Base-by-base conservation (phyloP, 768 basidiomycete species). In the Galerina marginata region DNA sequence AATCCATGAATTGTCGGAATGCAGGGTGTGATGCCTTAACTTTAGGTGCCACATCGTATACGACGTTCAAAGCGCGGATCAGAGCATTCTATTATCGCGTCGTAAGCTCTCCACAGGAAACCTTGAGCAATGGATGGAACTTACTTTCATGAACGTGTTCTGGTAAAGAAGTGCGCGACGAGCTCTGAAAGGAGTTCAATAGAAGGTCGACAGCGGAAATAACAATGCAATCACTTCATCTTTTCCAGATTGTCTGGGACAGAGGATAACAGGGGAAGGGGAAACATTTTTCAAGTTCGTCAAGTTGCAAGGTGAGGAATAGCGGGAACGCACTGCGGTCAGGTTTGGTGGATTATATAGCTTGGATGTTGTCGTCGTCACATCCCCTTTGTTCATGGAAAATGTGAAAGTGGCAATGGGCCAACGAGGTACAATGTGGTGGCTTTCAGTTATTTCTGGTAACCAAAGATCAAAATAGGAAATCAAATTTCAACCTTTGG, bases 91-190 rank as follows among this genome's bases (percentile, higher is more conserved):
- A 20, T 23, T 71, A 44, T 14, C n/a, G 7, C 4, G 29, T 33
- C 29, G 29, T 33, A 33, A 7, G 4, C 29, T 7, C 7, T 33
- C 29, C 29, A 5, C 29, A 33, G 29, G 29, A 5, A 33, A 7
- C 29, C 29, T 33, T 3, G 29, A 33, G 29, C 29, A 7, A 33
- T 33, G 29, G 29, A 33, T 33, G 29, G 46, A 20, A 36, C 46
- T n/a, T 42, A 68, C 70, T 65, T 72, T 73, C 71, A 73, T 73
- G 38, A 73, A 71, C 11, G 66, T 62, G 56, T 71, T 74, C 49
- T 72, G 66, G 25, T 67, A 65, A 10, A 63, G 59, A 11, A 72
- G 59, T 16, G 66, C 64, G 9, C 65, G 44, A 15, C 60, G 43
- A 10, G 59, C 57, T 46, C 65, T 65, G 46, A 15, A 38, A 54